A percentile compares a stretch with the other conserved stretches of the same genome.
These are phyloP conservation scores for Colletotrichum lini DNA, from an alignment of 2,329 filamentous ascomycete genomes.

Conservation along the genomic window DNA sequence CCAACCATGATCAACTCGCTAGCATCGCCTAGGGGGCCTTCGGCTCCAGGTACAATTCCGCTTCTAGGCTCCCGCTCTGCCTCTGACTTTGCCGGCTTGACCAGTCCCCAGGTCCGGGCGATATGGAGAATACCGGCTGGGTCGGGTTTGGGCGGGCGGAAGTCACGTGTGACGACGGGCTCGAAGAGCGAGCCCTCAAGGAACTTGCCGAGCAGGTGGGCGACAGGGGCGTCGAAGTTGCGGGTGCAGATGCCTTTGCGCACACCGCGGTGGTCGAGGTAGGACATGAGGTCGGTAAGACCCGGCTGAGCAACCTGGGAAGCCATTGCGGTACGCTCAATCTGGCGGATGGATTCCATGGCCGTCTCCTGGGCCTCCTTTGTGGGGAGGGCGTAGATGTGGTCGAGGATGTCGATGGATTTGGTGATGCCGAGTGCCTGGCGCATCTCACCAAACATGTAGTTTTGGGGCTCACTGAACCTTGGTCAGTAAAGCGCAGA, in stretches of 20 bases:
- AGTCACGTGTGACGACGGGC: constrained; percentile 88
- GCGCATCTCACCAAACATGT: constrained; percentile 96
- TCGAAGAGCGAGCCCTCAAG: constrained; percentile 77
- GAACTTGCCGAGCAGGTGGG: constrained; percentile 82
- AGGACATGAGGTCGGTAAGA: constrained; percentile 82
- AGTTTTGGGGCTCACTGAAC: constrained; percentile 85
- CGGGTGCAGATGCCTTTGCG: constrained; percentile 92
- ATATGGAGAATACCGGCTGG: constrained; percentile 92
- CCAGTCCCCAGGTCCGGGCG: constrained; percentile 79
- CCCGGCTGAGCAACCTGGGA: constrained; percentile 87
- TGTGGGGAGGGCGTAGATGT: constrained; percentile 82
- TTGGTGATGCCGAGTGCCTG: constrained; percentile 79
- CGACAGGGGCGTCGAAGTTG: constrained; percentile 88
- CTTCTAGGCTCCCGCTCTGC: background rate
- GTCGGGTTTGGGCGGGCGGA: constrained; percentile 86
- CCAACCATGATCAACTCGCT: constrained; percentile 76
- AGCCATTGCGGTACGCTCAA: constrained; percentile 87
- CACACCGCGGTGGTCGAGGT: constrained; percentile 77
- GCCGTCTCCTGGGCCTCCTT: constrained; percentile 72
- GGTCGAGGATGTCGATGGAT: constrained; percentile 86
- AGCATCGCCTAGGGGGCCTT: constrained; percentile 54
- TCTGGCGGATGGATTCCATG: constrained; percentile 79
- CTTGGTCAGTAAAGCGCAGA: constrained; percentile 2
- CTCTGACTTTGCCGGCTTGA: constrained; percentile 14
- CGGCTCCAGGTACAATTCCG: constrained; percentile 8